A percentile compares a stretch with the other conserved stretches of the same genome.
These are phyloP conservation scores for Stropharia rugosoannulata DNA, from an alignment of 768 basidiomycete species.

Conservation along the genomic window DNA sequence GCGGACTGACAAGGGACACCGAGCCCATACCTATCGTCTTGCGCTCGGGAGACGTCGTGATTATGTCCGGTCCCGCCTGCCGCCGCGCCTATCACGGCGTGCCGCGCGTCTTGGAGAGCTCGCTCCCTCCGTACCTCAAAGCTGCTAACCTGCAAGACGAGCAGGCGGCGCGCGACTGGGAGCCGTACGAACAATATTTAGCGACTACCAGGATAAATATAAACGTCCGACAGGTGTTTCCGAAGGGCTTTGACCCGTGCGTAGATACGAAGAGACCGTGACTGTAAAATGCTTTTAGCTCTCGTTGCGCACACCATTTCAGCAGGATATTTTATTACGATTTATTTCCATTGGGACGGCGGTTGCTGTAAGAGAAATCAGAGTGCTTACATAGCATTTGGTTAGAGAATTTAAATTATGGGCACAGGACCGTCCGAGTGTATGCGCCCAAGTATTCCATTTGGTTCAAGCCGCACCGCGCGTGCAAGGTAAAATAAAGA, in stretches of 20 bases:
- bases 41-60: constrained; percentile 86
- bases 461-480: no score
- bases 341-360: no score
- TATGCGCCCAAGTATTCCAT: no score
- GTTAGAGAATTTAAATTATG: no score
- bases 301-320: no score
- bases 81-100: constrained; percentile 93
- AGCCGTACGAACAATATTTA: constrained; percentile 63
- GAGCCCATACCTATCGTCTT: constrained; percentile 82
- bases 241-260: constrained; percentile 56
- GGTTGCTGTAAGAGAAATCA: no score
- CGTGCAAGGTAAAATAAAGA: background rate
- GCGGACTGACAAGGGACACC: constrained; percentile 73
- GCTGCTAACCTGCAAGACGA: constrained; percentile 22
- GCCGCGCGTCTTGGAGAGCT: constrained; percentile 82
- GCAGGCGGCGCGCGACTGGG: constrained; percentile 45
- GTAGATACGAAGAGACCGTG: background rate
- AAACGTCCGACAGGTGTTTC: constrained; percentile 89
- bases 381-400: no score
- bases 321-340: no score
- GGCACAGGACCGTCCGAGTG: no score
- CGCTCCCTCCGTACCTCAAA: constrained; percentile 64
- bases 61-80: constrained; percentile 89
- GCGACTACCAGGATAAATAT: constrained; percentile 78
- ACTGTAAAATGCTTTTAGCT: no score